Conservation (phyloP, 352 stramenopile species). For the Phytopythium mirpurense region DNA sequence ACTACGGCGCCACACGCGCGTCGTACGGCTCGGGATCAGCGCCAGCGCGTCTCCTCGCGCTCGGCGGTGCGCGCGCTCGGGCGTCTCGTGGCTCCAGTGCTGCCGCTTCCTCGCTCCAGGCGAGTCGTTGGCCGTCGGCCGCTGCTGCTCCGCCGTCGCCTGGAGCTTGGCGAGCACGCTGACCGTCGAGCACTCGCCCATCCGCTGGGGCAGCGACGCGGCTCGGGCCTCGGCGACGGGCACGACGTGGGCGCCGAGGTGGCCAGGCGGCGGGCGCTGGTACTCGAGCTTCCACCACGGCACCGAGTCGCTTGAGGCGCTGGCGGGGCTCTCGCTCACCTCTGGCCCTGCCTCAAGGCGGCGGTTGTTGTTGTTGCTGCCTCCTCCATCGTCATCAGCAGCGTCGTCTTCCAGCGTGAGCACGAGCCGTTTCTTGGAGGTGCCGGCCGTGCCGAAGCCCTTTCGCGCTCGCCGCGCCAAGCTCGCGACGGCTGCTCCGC, state of each 20-base stretch:
- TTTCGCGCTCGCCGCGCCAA: constrained; percentile 1
- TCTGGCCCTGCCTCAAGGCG: background rate
- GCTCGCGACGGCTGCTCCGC: background rate
- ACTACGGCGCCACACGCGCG: background rate
- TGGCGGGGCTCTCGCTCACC: background rate
- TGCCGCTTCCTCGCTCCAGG: constrained; percentile 2
- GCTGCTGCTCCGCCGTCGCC: background rate
- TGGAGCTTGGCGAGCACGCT: background rate
- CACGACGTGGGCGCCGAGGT: constrained; percentile 45
- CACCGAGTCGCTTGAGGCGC: constrained; percentile 9
- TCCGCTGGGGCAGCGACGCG: background rate
- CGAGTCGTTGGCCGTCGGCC: background rate
- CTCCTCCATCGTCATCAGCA: background rate
- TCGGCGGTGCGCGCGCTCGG: constrained; percentile 31
- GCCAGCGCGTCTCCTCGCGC: constrained; percentile 13
- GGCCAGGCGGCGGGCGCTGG: constrained; percentile 39
- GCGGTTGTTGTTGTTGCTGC: background rate
- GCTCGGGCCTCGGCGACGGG: constrained; percentile 12
- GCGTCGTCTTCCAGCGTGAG: background rate
- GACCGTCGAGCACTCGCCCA: background rate
- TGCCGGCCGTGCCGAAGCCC: constrained; percentile 3
- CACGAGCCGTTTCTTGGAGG: constrained; percentile 13
- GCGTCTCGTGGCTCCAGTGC: constrained; percentile 28
- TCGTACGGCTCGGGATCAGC: constrained; percentile 24
- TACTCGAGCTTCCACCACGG: constrained; percentile 64